phyloP scores from a whole-genome alignment of 2,329 filamentous ascomycete species.

The Venturia asperata region DNA sequence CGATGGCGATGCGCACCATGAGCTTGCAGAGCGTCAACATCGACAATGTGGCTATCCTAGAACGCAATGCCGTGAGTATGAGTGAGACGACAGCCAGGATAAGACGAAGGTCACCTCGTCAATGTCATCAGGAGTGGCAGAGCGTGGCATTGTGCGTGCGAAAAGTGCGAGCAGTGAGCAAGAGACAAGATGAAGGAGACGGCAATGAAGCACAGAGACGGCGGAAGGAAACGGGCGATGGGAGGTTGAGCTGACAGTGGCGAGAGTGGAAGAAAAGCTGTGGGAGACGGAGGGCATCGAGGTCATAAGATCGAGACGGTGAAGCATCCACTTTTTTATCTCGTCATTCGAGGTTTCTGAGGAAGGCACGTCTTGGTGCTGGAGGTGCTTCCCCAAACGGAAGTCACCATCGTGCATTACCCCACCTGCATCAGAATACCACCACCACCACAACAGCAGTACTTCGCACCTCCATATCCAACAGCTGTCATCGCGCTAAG shows the following conservation, averaged over 20 bases:
- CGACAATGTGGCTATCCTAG: conserved; percentile 52
- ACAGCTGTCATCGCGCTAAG: no score
- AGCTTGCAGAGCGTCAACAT: conserved; percentile 59
- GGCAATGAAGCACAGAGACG: conserved; percentile 3
- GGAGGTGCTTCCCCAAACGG: neutral
- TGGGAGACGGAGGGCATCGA: neutral
- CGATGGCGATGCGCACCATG: conserved; percentile 43
- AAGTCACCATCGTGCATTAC: neutral
- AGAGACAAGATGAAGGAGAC: conserved; percentile 4
- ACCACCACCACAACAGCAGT: neutral
- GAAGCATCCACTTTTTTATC: neutral
- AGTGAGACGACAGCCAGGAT: neutral
- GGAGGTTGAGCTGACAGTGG: neutral
- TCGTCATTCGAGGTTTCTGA: neutral
- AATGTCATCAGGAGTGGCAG: conserved; percentile 47
- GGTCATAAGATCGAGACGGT: neutral
- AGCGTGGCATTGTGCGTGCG: conserved; percentile 42
- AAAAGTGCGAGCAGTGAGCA: neutral
- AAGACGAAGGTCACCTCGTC: conserved; percentile 37
- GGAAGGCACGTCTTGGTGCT: conserved; percentile 7
- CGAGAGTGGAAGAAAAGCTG: neutral
- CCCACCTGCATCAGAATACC: neutral
- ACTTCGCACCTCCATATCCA: no score
- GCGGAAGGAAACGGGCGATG: neutral
- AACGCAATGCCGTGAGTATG: neutral